phyloP scores from a whole-genome alignment of 164 flowering plant genomes.

The Chimonanthus praecox region DNA sequence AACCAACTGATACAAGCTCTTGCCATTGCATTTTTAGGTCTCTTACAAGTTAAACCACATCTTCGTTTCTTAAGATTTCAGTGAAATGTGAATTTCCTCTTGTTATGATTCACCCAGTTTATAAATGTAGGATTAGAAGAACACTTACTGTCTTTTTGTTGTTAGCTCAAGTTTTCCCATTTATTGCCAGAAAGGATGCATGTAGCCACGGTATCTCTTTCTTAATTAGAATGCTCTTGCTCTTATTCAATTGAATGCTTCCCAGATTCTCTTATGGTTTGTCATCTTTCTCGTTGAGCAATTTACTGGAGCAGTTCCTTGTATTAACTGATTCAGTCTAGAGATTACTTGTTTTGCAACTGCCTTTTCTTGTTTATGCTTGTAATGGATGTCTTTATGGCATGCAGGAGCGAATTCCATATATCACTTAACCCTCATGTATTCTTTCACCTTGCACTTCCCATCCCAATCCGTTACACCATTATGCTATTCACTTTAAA shows the following conservation, averaged over 20 bases:
- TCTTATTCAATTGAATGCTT: not conserved
- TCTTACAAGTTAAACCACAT: no score
- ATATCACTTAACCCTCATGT: no score
- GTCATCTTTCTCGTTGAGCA: not conserved
- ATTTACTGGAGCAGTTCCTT: not conserved
- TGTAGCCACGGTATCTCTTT: not conserved
- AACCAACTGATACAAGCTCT: no score
- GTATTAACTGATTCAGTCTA: not conserved
- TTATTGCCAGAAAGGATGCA: not conserved
- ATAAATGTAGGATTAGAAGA: not conserved
- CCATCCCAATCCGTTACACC: no score
- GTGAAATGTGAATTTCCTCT: no score
- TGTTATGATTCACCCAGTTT: not conserved
- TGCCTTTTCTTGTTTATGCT: not conserved
- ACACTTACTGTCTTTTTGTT: not conserved
- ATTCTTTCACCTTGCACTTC: no score
- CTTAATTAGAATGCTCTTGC: not conserved
- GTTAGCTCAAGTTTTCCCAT: not conserved
- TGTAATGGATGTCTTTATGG: no score
- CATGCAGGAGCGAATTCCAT: no score
- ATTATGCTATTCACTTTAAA: no score
- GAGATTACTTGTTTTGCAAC: not conserved
- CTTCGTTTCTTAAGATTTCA: no score
- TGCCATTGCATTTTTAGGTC: no score
- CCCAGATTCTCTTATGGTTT: not conserved